These are phyloP conservation scores for Chloroidium sp. DNA, from an alignment of 163 green algal species.

Conservation along the genomic window DNA sequence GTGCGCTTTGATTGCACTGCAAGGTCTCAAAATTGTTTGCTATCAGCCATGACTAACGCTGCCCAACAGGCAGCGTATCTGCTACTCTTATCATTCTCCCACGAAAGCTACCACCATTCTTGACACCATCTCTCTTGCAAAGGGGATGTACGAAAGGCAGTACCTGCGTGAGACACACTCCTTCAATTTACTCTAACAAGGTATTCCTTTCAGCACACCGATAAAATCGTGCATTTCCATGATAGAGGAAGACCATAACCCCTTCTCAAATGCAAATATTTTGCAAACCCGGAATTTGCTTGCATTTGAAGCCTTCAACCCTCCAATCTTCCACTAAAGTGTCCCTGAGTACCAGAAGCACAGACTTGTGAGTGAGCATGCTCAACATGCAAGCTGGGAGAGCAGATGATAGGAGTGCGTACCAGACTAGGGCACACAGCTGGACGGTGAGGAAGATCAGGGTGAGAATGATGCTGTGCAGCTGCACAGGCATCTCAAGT, in stretches of 20 bases:
- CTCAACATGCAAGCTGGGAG: slow-evolving; percentile 7
- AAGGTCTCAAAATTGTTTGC: too few relatives aligned
- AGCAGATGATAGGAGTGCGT: background rate
- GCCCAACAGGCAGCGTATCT: too few relatives aligned
- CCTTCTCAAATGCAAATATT: background rate
- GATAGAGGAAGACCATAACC: background rate
- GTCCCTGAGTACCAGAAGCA: background rate
- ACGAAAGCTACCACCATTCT: slow-evolving; percentile 5
- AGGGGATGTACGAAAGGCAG: slow-evolving; percentile 36
- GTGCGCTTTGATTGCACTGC: too few relatives aligned
- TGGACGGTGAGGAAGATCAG: slow-evolving; percentile 22
- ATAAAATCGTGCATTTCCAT: background rate
- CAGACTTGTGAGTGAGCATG: background rate
- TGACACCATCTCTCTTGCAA: slow-evolving; percentile 17
- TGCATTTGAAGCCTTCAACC: too few relatives aligned
- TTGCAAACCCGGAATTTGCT: background rate
- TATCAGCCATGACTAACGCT: too few relatives aligned
- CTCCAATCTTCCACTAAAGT: too few relatives aligned
- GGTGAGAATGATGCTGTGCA: slow-evolving; percentile 20
- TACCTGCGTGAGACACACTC: slow-evolving; percentile 20
- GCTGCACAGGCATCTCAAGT: slow-evolving; percentile 8
- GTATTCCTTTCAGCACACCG: background rate
- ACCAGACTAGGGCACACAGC: slow-evolving; percentile 31
- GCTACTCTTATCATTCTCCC: background rate
- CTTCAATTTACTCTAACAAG: background rate